Evolutionary conservation across 306 rosid genomes (phyloP).

Genomic region (Prunus davidiana): DNA sequence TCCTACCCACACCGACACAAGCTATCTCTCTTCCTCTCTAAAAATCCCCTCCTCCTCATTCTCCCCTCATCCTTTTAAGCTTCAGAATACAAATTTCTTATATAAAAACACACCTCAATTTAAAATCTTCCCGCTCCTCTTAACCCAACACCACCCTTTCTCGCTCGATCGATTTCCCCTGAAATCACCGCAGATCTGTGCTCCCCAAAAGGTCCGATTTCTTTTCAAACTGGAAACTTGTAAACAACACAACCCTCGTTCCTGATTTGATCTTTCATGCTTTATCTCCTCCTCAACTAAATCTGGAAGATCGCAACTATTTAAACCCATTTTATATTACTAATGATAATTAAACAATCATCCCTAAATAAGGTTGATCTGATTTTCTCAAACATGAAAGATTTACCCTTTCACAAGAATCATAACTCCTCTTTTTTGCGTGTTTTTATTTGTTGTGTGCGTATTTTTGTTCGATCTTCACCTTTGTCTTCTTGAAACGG

Average conservation of each 20-base stretch:
- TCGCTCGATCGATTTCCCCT: background rate
- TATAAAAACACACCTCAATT: conserved; percentile 40
- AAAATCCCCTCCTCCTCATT: conserved; percentile 2
- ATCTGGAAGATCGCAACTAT: background rate
- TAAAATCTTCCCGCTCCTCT: conserved; percentile 58
- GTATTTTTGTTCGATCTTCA: background rate
- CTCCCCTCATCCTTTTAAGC: conserved; percentile 23
- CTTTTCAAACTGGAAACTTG: background rate
- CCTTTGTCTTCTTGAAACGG: background rate
- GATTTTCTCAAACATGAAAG: background rate
- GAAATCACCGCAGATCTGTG: conserved; percentile 7
- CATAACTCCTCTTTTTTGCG: background rate
- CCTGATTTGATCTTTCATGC: background rate
- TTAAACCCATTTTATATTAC: background rate
- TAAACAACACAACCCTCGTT: conserved; percentile 19
- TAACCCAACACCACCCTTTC: background rate
- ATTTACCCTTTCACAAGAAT: background rate
- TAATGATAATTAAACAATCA: background rate
- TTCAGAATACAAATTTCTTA: conserved; percentile 16
- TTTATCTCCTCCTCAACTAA: background rate
- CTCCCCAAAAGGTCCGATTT: conserved; percentile 19
- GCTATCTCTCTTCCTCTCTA: background rate
- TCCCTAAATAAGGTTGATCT: background rate
- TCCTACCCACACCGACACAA: background rate
- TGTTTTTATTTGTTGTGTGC: background rate